phyloP scores from a whole-genome alignment of 371 early-diverging fungal genomes.

The Actinomucor elegans region DNA sequence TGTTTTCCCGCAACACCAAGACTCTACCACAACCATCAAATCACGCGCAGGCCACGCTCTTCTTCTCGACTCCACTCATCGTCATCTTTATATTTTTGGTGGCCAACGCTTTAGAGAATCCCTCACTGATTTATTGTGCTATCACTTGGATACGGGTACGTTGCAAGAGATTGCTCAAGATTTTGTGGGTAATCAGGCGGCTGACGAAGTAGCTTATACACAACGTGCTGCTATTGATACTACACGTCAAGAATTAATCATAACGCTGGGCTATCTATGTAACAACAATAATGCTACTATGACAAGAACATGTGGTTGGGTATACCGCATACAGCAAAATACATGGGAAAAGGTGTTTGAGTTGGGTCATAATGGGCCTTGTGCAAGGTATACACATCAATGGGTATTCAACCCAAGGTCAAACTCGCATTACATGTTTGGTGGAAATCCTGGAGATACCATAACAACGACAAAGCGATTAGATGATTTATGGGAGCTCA shows the following conservation, averaged over 20 bases:
- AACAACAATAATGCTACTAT: conserved; percentile 62
- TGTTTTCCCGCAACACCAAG: not conserved
- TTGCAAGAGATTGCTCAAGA: conserved; percentile 75
- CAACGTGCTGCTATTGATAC: conserved; percentile 84
- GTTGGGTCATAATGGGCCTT: conserved; percentile 69
- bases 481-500: conserved; percentile 89
- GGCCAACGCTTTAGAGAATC: conserved; percentile 84
- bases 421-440: conserved; percentile 77
- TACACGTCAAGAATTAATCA: conserved; percentile 76
- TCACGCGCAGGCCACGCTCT: conserved; percentile 90
- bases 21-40: conserved; percentile 65
- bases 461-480: conserved; percentile 57
- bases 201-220: conserved; percentile 78
- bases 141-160: conserved; percentile 75
- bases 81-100: conserved; percentile 84
- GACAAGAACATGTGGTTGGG: conserved; percentile 66
- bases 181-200: conserved; percentile 67
- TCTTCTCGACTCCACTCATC: conserved; percentile 72
- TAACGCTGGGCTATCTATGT: conserved; percentile 58
- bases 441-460: conserved; percentile 85
- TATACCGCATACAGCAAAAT: conserved; percentile 59
- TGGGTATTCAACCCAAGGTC: conserved; percentile 69
- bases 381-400: conserved; percentile 88
- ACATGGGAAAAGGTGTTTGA: conserved; percentile 77
- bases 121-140: conserved; percentile 77